Conservation (phyloP, 2,329 filamentous ascomycete genomes). For the Talaromyces rugulosus region DNA sequence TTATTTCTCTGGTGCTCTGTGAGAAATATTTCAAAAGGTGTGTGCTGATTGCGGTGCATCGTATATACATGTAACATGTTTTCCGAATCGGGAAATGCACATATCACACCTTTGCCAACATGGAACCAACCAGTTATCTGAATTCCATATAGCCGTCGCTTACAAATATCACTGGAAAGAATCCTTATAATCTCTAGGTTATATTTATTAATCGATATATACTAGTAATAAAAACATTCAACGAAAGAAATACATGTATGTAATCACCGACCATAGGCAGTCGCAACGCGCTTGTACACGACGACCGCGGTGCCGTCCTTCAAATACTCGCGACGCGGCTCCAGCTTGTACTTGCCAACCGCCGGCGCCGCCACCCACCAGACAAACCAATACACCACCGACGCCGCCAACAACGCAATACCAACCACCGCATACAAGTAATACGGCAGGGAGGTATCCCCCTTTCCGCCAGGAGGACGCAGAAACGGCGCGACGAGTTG, state of each 20-base stretch:
- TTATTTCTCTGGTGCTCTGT: no score
- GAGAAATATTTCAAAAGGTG: no score
- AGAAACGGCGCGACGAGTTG: constrained; percentile 57
- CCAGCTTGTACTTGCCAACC: constrained; percentile 16
- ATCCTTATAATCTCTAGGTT: not conserved
- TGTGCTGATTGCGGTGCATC: not conserved
- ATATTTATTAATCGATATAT: not conserved
- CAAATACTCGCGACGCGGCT: constrained; percentile 15
- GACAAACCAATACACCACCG: constrained; percentile 47
- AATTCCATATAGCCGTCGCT: no score
- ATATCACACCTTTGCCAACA: no score
- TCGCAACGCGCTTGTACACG: constrained; percentile 14
- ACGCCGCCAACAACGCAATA: constrained; percentile 41
- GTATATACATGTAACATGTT: no score
- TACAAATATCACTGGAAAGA: not conserved
- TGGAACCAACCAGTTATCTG: no score
- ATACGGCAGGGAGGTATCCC: constrained; percentile 47
- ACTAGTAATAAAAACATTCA: not conserved
- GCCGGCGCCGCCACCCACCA: constrained; percentile 17
- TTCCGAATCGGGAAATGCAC: not conserved
- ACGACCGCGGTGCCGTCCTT: constrained; percentile 20
- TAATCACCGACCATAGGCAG: not conserved
- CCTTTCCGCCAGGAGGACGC: constrained; percentile 40
- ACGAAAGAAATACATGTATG: no score
- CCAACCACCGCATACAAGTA: constrained; percentile 47